These are phyloP conservation scores for Corymbia citriodora DNA, from an alignment of 441 rosid species.

Conservation along the genomic window DNA sequence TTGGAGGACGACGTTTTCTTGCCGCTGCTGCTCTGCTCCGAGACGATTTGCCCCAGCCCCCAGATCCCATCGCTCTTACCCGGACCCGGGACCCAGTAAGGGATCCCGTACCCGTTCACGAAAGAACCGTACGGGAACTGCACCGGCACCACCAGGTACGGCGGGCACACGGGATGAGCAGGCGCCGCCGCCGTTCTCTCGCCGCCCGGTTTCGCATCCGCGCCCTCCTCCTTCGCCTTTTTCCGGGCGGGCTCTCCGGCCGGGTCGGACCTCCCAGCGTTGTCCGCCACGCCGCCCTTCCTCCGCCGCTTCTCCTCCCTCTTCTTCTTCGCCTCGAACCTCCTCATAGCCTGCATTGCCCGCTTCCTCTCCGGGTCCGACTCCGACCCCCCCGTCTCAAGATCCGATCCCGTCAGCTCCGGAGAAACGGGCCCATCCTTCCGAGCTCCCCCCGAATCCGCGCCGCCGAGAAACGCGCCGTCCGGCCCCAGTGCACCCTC, in stretches of 20 bases:
- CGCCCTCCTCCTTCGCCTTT: background rate
- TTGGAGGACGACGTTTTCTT: constrained; percentile 15
- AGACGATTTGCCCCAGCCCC: background rate
- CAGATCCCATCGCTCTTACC: background rate
- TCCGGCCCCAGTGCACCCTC: background rate
- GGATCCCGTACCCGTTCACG: constrained; percentile 15
- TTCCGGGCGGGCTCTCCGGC: background rate
- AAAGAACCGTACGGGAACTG: constrained; percentile 10
- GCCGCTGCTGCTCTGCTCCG: constrained; percentile 21
- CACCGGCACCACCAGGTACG: constrained; percentile 5
- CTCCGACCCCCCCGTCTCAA: background rate
- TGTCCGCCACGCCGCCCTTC: background rate
- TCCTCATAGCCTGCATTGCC: constrained; percentile 29
- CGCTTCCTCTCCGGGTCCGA: constrained; percentile 15
- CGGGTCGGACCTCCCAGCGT: background rate
- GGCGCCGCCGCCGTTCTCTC: background rate
- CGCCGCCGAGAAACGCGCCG: background rate
- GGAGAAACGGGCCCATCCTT: background rate
- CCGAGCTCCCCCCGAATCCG: background rate
- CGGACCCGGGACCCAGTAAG: constrained; percentile 17
- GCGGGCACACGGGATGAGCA: background rate
- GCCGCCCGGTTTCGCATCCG: background rate
- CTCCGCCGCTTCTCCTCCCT: constrained; percentile 31
- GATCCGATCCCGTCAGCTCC: background rate
- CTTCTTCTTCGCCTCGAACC: constrained; percentile 39